phyloP scores from a whole-genome alignment of 441 rosid species.

The Biscutella laevigata region DNA sequence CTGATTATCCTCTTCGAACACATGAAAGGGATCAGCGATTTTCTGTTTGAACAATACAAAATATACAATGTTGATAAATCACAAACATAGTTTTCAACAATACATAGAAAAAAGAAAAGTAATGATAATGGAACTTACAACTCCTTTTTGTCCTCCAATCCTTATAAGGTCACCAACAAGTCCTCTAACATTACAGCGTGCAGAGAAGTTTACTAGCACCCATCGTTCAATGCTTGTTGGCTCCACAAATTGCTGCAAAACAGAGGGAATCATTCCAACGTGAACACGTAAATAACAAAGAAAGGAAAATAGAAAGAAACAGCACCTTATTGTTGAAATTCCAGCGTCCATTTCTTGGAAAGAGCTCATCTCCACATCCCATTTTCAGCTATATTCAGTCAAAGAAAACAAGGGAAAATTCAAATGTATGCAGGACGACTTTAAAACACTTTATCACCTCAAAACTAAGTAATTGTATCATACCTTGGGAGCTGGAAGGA shows the following conservation, averaged over 20 bases:
- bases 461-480: neutral
- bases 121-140: slow-evolving; percentile 49
- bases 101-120: neutral
- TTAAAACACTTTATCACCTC: neutral
- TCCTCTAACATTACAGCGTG: slow-evolving; percentile 49
- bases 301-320: neutral
- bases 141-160: slow-evolving; percentile 57
- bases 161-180: slow-evolving; percentile 43
- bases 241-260: slow-evolving; percentile 55
- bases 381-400: slow-evolving; percentile 48
- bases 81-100: slow-evolving; percentile 1
- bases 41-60: slow-evolving; percentile 25
- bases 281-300: neutral
- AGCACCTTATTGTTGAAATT: slow-evolving; percentile 67
- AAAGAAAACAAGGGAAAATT: neutral
- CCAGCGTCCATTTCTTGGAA: slow-evolving; percentile 71
- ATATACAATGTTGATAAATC: neutral
- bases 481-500: slow-evolving; percentile 62
- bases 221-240: slow-evolving; percentile 53
- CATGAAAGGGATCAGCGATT: slow-evolving; percentile 41
- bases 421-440: neutral
- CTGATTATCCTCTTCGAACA: slow-evolving; percentile 55
- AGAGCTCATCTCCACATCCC: slow-evolving; percentile 60
- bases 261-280: slow-evolving; percentile 16
- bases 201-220: slow-evolving; percentile 70